Percentiles rank a stretch among this genome's conserved stretches.
Evolutionary conservation across 2,329 filamentous ascomycete species (phyloP).

Genomic region (Kalmusia sp.): DNA sequence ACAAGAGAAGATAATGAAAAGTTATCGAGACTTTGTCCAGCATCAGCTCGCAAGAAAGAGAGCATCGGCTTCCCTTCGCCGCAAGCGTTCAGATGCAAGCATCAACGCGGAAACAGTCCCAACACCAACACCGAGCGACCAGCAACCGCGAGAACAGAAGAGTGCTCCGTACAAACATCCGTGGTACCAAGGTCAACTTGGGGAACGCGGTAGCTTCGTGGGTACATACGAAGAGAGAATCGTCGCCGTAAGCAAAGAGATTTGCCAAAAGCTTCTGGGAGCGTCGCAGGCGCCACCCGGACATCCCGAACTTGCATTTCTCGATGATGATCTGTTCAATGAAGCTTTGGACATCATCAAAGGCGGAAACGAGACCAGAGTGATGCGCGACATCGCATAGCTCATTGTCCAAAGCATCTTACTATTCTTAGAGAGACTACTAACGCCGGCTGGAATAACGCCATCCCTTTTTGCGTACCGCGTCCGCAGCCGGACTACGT

Average conservation of each 20-base stretch:
- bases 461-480: slow-evolving; percentile 17
- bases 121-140: slow-evolving; percentile 20
- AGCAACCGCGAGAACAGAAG: slow-evolving; percentile 18
- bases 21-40: slow-evolving; percentile 17
- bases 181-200: slow-evolving; percentile 18
- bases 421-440: slow-evolving; percentile 23
- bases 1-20: slow-evolving; percentile 23
- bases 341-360: slow-evolving; percentile 40
- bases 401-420: slow-evolving; percentile 24
- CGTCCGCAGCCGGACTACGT: slow-evolving; percentile 22
- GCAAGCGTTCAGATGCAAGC: slow-evolving; percentile 20
- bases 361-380: slow-evolving; percentile 26
- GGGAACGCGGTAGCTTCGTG: slow-evolving; percentile 24
- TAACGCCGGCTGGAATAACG: slow-evolving; percentile 21
- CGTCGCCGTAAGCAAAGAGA: slow-evolving; percentile 16
- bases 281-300: slow-evolving; percentile 14
- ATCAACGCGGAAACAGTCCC: slow-evolving; percentile 17
- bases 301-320: slow-evolving; percentile 23
- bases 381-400: slow-evolving; percentile 20
- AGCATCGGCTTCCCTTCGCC: slow-evolving; percentile 15
- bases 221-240: slow-evolving; percentile 16
- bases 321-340: slow-evolving; percentile 41
- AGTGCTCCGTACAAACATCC: slow-evolving; percentile 21
- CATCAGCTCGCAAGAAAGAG: slow-evolving; percentile 17
- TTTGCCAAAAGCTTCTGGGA: slow-evolving; percentile 21